Percentiles rank a stretch among this genome's conserved stretches.
Evolutionary conservation across 1,284 basidiomycete genomes (phyloP).

Genomic region (Ganoderma resinaceum): DNA sequence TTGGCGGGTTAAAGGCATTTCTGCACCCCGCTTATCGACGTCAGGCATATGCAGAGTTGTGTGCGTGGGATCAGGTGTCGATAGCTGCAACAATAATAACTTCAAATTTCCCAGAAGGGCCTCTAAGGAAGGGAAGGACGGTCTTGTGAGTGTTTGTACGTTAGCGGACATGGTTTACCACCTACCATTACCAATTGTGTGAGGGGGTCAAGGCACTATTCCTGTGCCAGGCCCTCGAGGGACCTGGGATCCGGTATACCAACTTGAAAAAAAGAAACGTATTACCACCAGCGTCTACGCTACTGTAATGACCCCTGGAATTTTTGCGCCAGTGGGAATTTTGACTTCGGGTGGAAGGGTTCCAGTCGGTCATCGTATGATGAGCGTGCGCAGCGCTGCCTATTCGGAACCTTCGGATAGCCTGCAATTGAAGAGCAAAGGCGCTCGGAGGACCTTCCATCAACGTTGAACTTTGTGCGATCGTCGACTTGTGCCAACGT

Average conservation of each 20-base stretch:
- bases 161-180: neutral
- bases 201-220: neutral
- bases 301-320: neutral
- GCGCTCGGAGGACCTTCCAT: neutral
- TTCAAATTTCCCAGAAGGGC: conserved; percentile 1
- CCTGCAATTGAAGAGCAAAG: neutral
- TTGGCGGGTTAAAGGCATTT: neutral
- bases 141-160: conserved; percentile 4
- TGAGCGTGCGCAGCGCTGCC: neutral
- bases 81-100: conserved; percentile 4
- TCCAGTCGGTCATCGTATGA: neutral
- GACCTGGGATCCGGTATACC: too few relatives aligned
- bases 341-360: neutral
- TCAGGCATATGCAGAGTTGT: conserved; percentile 2
- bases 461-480: neutral
- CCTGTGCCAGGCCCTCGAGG: neutral
- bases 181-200: neutral
- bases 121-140: neutral
- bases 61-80: conserved; percentile 3
- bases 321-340: neutral
- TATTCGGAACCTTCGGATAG: neutral
- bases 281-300: neutral
- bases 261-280: too few relatives aligned
- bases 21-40: conserved; percentile 3
- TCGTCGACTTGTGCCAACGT: neutral